Base-by-base conservation (phyloP, 345 rosid species). In the Microcos paniculata region DNA sequence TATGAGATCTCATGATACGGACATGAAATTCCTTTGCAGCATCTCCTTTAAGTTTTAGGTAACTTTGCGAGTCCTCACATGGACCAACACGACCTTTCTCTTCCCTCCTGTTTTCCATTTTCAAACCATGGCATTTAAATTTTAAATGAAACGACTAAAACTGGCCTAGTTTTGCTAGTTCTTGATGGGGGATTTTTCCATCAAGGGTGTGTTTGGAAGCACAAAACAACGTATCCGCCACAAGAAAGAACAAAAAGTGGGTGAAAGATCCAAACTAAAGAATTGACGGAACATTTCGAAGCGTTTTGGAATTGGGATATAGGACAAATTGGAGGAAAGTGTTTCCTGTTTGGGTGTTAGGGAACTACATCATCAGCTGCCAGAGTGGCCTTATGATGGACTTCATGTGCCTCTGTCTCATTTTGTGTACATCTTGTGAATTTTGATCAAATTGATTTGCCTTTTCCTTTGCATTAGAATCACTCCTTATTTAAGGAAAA, bases 361-460 rank as follows among this genome's bases (percentile, higher is more conserved):
- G 82, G 53, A 62, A 76, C 78, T 69, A 6, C 76, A 62, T 51
- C 61, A 72, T 73, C 78, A 68, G 62, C 40, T 61, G 77, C 76
- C 76, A 76, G 73, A 59, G 57, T 49, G 70, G 77, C 64, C 8
- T 9, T 51, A 9, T 53, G 15, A 56, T 49, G 38, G 19, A 67
- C n/a, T 46, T 63, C 85, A 82, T 70, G 81, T 74, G 68, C 72
- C 30, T 55, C 12, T 62, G 56, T 77, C 23, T 62, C 38, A 53
- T 26, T 53, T 53, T 53, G 33, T 57, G 33, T 24, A 24, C 33
- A 24, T 28, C 19, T 58, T 24, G 8, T 14, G 16, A 35, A 35
- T 35, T 45, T 16, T 30, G 3, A 16, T 11, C 1, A 8, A 57
- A 9, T 68, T 58, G 1, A 6, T 53, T 58, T 57, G 28, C 49